Evolutionary conservation across 306 rosid genomes (phyloP), one percentile per base, ranked within the genome.

Genomic region (Castanea sativa): DNA sequence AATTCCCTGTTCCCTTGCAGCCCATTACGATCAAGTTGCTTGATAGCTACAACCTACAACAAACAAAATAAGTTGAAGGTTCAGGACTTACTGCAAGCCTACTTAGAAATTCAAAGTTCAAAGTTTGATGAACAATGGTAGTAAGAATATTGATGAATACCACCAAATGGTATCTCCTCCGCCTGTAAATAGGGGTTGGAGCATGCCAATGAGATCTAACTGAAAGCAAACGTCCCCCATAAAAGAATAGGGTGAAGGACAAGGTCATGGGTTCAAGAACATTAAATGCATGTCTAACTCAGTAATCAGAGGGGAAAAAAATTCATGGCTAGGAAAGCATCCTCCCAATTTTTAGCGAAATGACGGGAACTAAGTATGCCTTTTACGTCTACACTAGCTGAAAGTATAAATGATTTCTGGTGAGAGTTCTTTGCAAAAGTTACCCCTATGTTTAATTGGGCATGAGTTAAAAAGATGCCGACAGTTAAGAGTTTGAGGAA

Each of bases 1-100:
- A 87, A 85, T 78, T 87, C 91, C 75, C 91, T 85, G 84, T 87
- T 87, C 76, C 91, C 91, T 83, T 87, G 89, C 67, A 87, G 88
- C 73, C 91, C 91, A 72, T 85, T 87, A 67, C 87, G 88, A 80
- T 87, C 91, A 75, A 87, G 91, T 76, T 87, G 85, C 69, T 87
- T 87, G 79, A 87, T 87, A 41, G 91, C 91, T 59, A 80, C 91
- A 68, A 76, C 84, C 91, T 88, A 79, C 77, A 86, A 49, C 43
- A 75, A 80, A 63, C 38, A 79, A 68, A 35, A 55, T 41, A 19
- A 41, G 21, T 35, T 18, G 29, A 45, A 69, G 55, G 38, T 71
- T 78, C 75, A 79, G 79, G 55, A n/a, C 69, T 32, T 73, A 52
- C 41, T 29, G 27, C 55, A 78, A 33, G 77, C 80, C 38, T 27